Conservation (phyloP, 495 filamentous ascomycete genomes). For the Pyrenopolyporus hunteri region DNA sequence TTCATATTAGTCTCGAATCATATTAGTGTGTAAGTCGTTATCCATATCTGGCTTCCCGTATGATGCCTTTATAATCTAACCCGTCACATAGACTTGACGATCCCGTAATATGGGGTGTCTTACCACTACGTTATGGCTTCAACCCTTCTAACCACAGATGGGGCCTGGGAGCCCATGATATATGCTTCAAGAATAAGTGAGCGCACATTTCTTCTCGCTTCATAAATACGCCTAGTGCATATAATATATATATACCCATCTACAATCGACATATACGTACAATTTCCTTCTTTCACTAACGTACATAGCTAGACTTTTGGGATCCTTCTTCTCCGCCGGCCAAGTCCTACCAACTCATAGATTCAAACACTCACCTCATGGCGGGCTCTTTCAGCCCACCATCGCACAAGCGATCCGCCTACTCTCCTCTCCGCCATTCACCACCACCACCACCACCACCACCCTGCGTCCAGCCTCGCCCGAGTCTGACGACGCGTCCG, state of each 20-base stretch:
- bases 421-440: constrained; percentile 64
- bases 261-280: neutral
- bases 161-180: constrained; percentile 88
- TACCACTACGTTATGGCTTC: constrained; percentile 73
- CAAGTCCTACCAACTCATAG: constrained; percentile 92
- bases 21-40: constrained; percentile 83
- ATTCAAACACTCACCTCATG: constrained; percentile 69
- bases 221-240: no score
- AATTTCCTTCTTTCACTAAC: neutral
- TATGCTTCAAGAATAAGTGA: constrained; percentile 80
- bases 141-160: constrained; percentile 79
- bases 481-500: constrained; percentile 50
- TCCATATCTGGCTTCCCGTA: neutral
- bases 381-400: constrained; percentile 87
- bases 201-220: constrained; percentile 11
- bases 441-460: neutral
- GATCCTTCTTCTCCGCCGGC: constrained; percentile 79
- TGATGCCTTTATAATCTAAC: constrained; percentile 3
- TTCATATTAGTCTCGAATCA: constrained; percentile 83
- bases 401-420: constrained; percentile 86
- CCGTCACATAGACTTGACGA: constrained; percentile 78
- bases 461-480: no score
- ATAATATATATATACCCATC: no score
- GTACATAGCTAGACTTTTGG: constrained; percentile 53
- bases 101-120: constrained; percentile 87